Percentiles rank a stretch among this genome's conserved stretches.
Conservation (phyloP, 345 rosid genomes). For the Punica granatum region DNA sequence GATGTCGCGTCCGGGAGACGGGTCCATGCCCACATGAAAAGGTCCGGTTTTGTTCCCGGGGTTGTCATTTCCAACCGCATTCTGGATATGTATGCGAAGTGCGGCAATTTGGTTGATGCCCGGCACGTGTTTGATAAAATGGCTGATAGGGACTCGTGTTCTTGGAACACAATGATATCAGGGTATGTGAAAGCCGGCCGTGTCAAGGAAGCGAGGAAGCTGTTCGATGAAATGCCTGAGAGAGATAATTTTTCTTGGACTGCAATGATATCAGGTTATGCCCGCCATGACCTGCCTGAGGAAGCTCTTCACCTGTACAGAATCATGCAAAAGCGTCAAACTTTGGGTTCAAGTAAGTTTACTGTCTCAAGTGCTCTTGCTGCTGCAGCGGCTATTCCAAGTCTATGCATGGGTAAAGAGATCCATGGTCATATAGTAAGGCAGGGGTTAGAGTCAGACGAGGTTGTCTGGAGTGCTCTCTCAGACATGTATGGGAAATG, state of each 20-base stretch:
- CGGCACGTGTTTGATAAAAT: slow-evolving; percentile 54
- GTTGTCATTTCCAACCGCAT: slow-evolving; percentile 56
- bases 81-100: slow-evolving; percentile 63
- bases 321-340: slow-evolving; percentile 33
- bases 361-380: slow-evolving; percentile 62
- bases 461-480: slow-evolving; percentile 85
- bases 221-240: slow-evolving; percentile 79
- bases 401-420: slow-evolving; percentile 58
- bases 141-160: slow-evolving; percentile 59
- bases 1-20: slow-evolving; percentile 44
- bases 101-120: slow-evolving; percentile 44
- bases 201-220: slow-evolving; percentile 42
- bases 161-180: slow-evolving; percentile 70
- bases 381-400: slow-evolving; percentile 57
- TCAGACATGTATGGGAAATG: slow-evolving; percentile 87
- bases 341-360: slow-evolving; percentile 38
- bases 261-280: slow-evolving; percentile 74
- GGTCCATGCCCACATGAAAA: slow-evolving; percentile 48
- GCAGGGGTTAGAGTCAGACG: slow-evolving; percentile 68
- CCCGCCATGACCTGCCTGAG: slow-evolving; percentile 35
- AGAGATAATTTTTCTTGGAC: slow-evolving; percentile 89
- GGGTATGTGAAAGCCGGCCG: slow-evolving; percentile 49
- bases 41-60: slow-evolving; percentile 60
- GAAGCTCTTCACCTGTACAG: slow-evolving; percentile 53
- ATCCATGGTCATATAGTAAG: slow-evolving; percentile 67